Evolutionary conservation across 2,329 filamentous ascomycete species (phyloP).

Genomic region (Ploettnerulaceae sp.): DNA sequence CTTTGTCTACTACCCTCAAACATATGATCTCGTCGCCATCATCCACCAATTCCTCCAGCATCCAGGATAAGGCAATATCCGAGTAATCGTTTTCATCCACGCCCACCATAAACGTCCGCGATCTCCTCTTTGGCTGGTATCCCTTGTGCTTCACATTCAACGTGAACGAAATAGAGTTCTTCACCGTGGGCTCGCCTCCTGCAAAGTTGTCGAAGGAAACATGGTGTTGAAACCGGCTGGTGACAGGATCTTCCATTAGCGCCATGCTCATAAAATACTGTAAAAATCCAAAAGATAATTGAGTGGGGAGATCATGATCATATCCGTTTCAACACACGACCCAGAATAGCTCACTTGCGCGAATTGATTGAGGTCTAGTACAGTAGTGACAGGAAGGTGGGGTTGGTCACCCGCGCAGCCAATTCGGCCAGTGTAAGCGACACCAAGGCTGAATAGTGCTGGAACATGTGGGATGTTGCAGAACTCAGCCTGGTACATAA

Average conservation of each 20-base stretch:
- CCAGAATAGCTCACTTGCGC: conserved; percentile 15
- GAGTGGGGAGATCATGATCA: not conserved
- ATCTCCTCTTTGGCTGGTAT: conserved; percentile 62
- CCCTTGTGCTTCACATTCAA: conserved; percentile 68
- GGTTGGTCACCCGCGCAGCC: conserved; percentile 19
- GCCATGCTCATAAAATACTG: conserved; percentile 19
- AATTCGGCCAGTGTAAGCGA: conserved; percentile 15
- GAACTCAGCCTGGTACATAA: conserved; percentile 36
- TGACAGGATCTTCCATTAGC: conserved; percentile 25
- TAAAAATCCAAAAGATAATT: not conserved
- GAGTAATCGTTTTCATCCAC: conserved; percentile 72
- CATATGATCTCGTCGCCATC: conserved; percentile 74
- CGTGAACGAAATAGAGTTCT: conserved; percentile 55
- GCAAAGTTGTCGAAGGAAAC: conserved; percentile 73
- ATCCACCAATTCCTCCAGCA: conserved; percentile 71
- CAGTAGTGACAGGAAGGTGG: conserved; percentile 18
- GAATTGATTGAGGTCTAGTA: conserved; percentile 11
- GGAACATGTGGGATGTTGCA: conserved; percentile 9
- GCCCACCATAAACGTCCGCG: conserved; percentile 66
- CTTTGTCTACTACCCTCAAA: conserved; percentile 65
- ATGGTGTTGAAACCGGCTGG: conserved; percentile 56
- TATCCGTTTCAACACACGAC: conserved; percentile 1
- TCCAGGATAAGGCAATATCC: conserved; percentile 68
- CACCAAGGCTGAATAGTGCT: conserved; percentile 19
- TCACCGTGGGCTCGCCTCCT: conserved; percentile 58